phyloP scores from a whole-genome alignment of 2,329 filamentous ascomycete species.

The Teratosphaeria destructans region DNA sequence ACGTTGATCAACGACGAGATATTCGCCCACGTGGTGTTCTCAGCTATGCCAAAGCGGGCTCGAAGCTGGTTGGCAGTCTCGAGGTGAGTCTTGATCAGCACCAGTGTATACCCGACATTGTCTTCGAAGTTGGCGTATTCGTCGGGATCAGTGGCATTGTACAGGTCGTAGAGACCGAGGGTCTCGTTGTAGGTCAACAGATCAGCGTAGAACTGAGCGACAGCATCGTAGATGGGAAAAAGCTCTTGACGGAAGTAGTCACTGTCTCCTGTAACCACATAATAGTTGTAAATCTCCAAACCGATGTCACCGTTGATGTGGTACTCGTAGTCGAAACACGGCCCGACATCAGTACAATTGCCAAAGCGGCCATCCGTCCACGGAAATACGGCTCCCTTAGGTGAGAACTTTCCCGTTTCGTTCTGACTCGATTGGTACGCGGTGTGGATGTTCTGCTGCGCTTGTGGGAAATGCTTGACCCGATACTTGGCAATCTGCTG shows the following conservation, averaged over 20 bases:
- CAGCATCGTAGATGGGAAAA: conserved; percentile 54
- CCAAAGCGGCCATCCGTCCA: conserved; percentile 60
- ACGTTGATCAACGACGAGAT: conserved; percentile 48
- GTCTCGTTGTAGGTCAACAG: conserved; percentile 50
- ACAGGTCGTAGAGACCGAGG: conserved; percentile 38
- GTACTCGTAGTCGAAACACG: conserved; percentile 62
- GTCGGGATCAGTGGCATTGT: conserved; percentile 62
- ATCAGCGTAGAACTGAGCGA: conserved; percentile 52
- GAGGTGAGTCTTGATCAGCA: conserved; percentile 48
- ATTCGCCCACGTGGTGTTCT: conserved; percentile 49
- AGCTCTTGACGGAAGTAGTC: conserved; percentile 45
- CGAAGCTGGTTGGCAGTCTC: conserved; percentile 49
- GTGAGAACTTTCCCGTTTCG: conserved; percentile 44
- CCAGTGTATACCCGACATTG: conserved; percentile 60
- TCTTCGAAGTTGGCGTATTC: conserved; percentile 58
- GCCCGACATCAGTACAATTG: conserved; percentile 53
- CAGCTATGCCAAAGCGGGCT: conserved; percentile 41
- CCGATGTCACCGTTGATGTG: conserved; percentile 62
- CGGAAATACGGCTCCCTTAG: conserved; percentile 51
- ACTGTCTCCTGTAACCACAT: conserved; percentile 49
- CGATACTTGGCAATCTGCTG: conserved; percentile 57
- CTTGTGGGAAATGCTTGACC: conserved; percentile 48
- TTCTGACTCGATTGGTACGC: conserved; percentile 50
- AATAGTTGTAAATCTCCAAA: conserved; percentile 51
- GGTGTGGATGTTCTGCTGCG: conserved; percentile 48